Base-by-base conservation (phyloP, 495 filamentous ascomycete species). In the Beverwykella pulmonaria region DNA sequence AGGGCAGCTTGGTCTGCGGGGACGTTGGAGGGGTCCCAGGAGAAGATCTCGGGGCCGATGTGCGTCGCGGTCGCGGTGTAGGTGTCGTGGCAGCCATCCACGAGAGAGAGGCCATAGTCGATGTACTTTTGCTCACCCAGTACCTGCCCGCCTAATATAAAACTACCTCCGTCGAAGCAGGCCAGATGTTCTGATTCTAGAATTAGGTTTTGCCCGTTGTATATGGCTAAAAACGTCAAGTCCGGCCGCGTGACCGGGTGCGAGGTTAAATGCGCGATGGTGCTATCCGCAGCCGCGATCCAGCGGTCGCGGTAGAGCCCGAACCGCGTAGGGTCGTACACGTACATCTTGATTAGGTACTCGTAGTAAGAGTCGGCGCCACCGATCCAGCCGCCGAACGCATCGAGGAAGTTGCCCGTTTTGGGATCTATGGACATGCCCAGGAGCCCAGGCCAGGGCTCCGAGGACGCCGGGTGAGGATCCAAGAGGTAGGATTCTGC, bases 291-390 rank as follows among this genome's bases (percentile, higher is more conserved):
- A 6, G 92, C 92, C 2, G 79, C 73, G 23, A 91, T 79, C 92
- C 92, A 97, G 61, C 87, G 57, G 47, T 69, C 63, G 8, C 58
- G 46, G 58, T 67, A 70, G 1, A 17, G 15, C 1, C 58, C 77
- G 67, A 89, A 95, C 9, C 86, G 83, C 34, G 75, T 59, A 12
- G 88, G 82, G 73, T 92, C 88, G 73, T 96, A 96, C 65, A 95
- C 77, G 70, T 88, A 95, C 90, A 94, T 93, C 81, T 97, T 97
- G 75, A 97, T 88, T 25, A 96, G 83, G 68, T 97, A 97, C 78
- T 97, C 92, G 76, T 96, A 96, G 79, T 87, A 94, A 25, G 86
- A 90, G 76, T 97, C 92, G 48, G 83, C 84, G 10, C 90, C 89
- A 52, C 90, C 91, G 64, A 86, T 84, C 92, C 92, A 97, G 23